Evolutionary conservation across 441 rosid species (phyloP), one percentile per base, ranked within the genome.

Genomic region (Codiaeum variegatum): DNA sequence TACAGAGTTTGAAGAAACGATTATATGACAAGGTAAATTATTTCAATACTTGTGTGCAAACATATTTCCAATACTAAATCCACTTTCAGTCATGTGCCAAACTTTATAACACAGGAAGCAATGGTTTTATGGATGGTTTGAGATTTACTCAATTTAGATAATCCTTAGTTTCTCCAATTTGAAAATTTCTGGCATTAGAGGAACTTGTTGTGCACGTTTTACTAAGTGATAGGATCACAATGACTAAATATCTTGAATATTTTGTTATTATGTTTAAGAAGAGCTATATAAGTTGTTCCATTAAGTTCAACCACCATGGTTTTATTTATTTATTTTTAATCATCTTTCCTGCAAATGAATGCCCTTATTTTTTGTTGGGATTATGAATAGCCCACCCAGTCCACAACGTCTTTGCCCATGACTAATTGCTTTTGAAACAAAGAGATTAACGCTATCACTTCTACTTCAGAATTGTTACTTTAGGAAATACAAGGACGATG

Each of bases 401-500:
- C 38, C 42, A 36, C 19, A 1, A 0, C 32, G 21, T 38, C 44
- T 38, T 38, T 40, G 44, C 11, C 44, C 13, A 40, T 40, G 44
- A 40, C 12, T 40, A 10, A 40, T 29, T 18, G 19, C 47, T 18
- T 1, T 15, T 40, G 12, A 47, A 55, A 51, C 2, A 42, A 60
- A 36, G 47, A 69, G 23, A 62, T 26, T 69, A 26, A 71, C 34
- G 15, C 23, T n/a, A 21, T 15, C 16, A n/a, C 64, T 63, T 15
- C 65, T 1, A 79, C 73, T 85, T 77, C 87, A 93, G 97, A 88
- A 82, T 79, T 83, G 82, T 75, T 52, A 66, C 72, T 88, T 87
- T 70, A 79, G 80, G 82, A 82, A 83, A 75, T 93, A 85, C 77
- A 85, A 75, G 83, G 94, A 86, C 82, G 90, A 88, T 79, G 73